Conservation (phyloP, 805 yeast species). For the Spathaspora girioi region DNA sequence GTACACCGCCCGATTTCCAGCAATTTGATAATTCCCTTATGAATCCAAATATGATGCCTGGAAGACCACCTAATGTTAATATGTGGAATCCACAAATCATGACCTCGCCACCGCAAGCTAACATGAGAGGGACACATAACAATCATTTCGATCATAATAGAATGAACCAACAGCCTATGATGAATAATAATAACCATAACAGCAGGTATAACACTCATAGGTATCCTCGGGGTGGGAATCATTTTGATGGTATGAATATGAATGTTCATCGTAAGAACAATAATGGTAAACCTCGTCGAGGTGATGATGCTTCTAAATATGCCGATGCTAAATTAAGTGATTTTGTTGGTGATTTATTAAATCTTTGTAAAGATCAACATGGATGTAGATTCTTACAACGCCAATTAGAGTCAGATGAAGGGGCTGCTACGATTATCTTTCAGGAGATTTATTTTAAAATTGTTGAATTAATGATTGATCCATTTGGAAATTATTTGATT, state of each 20-base stretch:
- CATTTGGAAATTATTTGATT: constrained; percentile 94
- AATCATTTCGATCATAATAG: background rate
- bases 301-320: constrained; percentile 70
- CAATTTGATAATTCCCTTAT: background rate
- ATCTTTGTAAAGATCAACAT: constrained; percentile 91
- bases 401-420: constrained; percentile 65
- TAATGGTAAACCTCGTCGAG: constrained; percentile 25
- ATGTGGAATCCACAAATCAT: constrained; percentile 18
- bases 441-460: constrained; percentile 74
- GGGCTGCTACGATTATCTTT: constrained; percentile 72
- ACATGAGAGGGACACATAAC: background rate
- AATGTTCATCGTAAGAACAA: constrained; percentile 45
- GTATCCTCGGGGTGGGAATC: constrained; percentile 1
- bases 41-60: background rate
- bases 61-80: background rate
- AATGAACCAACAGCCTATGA: background rate
- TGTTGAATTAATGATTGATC: constrained; percentile 88
- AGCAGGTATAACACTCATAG: background rate
- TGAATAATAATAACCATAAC: background rate
- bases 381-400: constrained; percentile 92
- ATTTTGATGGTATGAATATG: constrained; percentile 27
- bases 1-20: constrained; percentile 3
- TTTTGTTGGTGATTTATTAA: constrained; percentile 68
- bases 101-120: constrained; percentile 4
- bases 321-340: constrained; percentile 65